Evolutionary conservation across 257 asterid genomes (phyloP).

Genomic region (Marsdenia floribunda): DNA sequence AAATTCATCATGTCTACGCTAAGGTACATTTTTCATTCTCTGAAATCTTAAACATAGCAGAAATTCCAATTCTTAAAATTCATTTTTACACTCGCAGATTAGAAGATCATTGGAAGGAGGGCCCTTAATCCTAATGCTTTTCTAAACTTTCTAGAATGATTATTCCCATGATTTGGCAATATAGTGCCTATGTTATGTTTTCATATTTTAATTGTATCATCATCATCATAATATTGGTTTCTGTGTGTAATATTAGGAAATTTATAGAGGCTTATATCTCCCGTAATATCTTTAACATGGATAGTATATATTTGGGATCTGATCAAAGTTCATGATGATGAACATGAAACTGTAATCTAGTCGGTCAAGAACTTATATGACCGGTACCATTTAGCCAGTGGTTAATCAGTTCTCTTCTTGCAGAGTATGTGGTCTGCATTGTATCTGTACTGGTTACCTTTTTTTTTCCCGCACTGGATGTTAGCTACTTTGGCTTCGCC

Average conservation of each 20-base stretch:
- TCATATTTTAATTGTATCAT: background rate
- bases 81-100: background rate
- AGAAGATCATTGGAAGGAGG: background rate
- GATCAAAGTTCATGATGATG: background rate
- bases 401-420: background rate
- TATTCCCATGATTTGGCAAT: background rate
- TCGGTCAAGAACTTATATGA: background rate
- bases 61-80: background rate
- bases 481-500: too few species aligned
- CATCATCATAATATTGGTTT: background rate
- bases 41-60: background rate
- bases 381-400: background rate
- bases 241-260: background rate
- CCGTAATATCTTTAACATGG: background rate
- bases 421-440: too few species aligned
- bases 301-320: background rate
- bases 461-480: too few species aligned
- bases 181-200: background rate
- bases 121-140: background rate
- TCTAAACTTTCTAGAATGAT: background rate
- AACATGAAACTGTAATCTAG: background rate
- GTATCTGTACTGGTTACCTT: too few species aligned
- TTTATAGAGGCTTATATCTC: background rate
- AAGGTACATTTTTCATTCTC: conserved; percentile 13
- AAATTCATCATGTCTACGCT: conserved; percentile 22